Base-by-base conservation (phyloP, 768 basidiomycete genomes). In the Boletus eberwhitei region DNA sequence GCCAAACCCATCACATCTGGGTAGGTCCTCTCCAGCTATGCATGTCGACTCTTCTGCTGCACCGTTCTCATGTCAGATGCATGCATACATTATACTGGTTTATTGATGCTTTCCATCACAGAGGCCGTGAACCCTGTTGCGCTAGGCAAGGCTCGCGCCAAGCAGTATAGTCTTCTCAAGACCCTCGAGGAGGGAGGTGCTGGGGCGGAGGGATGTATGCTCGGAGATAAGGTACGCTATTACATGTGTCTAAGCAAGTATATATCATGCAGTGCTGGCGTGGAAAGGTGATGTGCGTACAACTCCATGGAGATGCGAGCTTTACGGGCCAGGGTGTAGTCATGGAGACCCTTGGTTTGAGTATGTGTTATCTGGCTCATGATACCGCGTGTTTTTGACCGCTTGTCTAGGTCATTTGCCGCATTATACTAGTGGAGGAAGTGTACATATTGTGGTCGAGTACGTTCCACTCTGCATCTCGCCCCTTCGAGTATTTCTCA, bases 111-210 rank as follows among this genome's bases (percentile, higher is more conserved):
- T 4, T 26, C 11, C 2, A 13, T 17, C 34, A 5, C 61, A 87
- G 90, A 95, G 80, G 93, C 94, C 0, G 84, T 91, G 53, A 90
- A 89, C 64, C 88, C 93, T 0, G 85, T 96, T 24, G 93, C 90
- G 0, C 71, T 94, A 1, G 94, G 94, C 5, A 92, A 94, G 67
- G 89, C 91, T 5, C 87, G 94, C 16, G 92, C 91, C 1, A 93
- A 96, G 65, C 93, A 97, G 66, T 92, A 86, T 60, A 79, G 88
- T 1, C 77, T 96, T 2, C 75, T 95, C 41, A 88, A 83, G 70
- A 80, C 75, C 8, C 86, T 78, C 17, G 79, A 81, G 5, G 72
- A 71, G 3, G 67, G 64, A 8, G 53, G 49, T 0, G 37, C 52
- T 48, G 59, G 58, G 11, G 39, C 41, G 12, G 65, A 66, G 37